A percentile compares a stretch with the other conserved stretches of the same genome.
phyloP scores from a whole-genome alignment of 345 rosid species.

The Lagerstroemia speciosa region DNA sequence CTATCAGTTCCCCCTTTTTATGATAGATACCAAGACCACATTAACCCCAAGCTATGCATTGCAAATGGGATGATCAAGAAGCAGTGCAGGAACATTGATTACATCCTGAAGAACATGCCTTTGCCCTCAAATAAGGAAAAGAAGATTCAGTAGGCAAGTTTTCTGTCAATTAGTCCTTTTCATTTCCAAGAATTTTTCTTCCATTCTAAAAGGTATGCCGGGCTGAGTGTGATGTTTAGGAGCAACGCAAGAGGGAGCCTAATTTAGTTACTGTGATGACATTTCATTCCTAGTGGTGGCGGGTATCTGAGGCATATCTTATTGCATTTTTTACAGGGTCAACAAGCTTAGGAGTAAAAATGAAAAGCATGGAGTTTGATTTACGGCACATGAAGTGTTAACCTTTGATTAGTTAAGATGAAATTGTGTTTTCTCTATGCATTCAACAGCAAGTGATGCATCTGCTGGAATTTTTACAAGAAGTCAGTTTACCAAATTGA shows the following conservation, averaged over 20 bases:
- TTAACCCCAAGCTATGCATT: slow-evolving; percentile 44
- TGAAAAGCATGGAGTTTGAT: not conserved
- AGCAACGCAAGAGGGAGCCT: not conserved
- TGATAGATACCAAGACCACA: slow-evolving; percentile 57
- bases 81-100: slow-evolving; percentile 53
- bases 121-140: slow-evolving; percentile 44
- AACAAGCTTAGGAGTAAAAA: not conserved
- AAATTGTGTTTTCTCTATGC: not conserved
- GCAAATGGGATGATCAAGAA: slow-evolving; percentile 34
- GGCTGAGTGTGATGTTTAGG: not conserved
- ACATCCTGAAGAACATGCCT: slow-evolving; percentile 38
- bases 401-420: not conserved
- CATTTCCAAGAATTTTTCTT: not conserved
- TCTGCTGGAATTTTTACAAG: not conserved
- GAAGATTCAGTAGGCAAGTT: slow-evolving; percentile 61
- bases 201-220: not conserved
- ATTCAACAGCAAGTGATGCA: not conserved
- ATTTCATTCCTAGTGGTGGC: not conserved
- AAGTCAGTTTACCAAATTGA: not conserved
- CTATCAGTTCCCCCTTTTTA: slow-evolving; percentile 58
- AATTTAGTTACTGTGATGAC: not conserved
- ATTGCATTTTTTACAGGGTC: not conserved
- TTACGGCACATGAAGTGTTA: not conserved
- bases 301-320: not conserved
- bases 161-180: not conserved